phyloP scores from a whole-genome alignment of 176 grass and related monocot genomes.

The Tuctoria greenei region DNA sequence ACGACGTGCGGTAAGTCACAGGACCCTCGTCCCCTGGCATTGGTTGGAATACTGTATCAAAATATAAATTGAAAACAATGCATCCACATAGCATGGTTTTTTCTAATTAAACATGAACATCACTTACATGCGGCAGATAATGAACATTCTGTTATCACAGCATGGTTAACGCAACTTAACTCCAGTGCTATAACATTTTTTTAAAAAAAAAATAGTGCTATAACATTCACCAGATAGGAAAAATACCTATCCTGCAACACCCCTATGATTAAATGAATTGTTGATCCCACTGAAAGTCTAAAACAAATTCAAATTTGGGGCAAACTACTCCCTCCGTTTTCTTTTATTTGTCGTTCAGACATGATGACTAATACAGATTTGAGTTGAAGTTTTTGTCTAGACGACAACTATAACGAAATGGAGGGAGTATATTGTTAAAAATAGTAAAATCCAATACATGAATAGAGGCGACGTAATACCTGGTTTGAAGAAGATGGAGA shows the following conservation, averaged over 20 bases:
- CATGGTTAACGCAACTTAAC: not conserved
- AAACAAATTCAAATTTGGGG: not conserved
- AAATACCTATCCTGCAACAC: not conserved
- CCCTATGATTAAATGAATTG: not conserved
- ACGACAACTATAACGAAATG: too few species aligned
- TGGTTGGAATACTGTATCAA: not conserved
- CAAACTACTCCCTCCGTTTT: too few species aligned
- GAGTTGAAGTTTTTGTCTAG: too few species aligned
- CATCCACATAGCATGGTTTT: not conserved
- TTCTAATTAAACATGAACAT: not conserved
- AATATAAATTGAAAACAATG: not conserved
- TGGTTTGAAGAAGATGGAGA: constrained; percentile 75
- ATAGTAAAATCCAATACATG: not conserved
- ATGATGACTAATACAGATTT: too few species aligned
- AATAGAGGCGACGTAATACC: constrained; percentile 30
- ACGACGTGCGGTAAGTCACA: too few species aligned
- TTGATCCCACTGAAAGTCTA: not conserved
- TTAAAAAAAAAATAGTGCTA: too few species aligned
- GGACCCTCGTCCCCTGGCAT: too few species aligned
- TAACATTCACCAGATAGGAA: not conserved
- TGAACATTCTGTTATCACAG: not conserved
- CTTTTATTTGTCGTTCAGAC: too few species aligned
- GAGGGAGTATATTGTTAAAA: constrained; percentile 1
- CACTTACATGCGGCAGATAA: not conserved
- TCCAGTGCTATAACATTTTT: not conserved